These are phyloP conservation scores for Penicillium sp. DNA, from an alignment of 2,329 filamentous ascomycete genomes.

Conservation along the genomic window DNA sequence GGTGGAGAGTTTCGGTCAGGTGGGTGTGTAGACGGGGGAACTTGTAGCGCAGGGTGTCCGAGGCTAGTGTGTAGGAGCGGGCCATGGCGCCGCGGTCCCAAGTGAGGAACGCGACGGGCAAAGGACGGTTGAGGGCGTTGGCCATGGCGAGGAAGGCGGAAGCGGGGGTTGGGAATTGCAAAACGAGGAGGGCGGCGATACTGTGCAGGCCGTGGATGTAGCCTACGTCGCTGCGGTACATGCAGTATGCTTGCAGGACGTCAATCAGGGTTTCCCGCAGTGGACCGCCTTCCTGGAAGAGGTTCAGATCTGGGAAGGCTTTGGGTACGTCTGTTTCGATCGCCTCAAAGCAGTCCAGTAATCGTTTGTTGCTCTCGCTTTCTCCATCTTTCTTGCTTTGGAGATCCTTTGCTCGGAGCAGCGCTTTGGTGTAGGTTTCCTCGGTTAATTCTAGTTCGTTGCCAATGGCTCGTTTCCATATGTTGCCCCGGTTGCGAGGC, in stretches of 20 bases:
- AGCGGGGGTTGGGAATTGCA: constrained; percentile 46
- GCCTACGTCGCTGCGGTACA: constrained; percentile 56
- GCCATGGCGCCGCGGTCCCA: constrained; percentile 49
- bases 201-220: constrained; percentile 53
- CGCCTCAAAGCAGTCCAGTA: constrained; percentile 46
- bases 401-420: constrained; percentile 47
- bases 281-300: constrained; percentile 49
- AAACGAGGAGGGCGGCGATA: constrained; percentile 50
- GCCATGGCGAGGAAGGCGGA: constrained; percentile 52
- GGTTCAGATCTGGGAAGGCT: constrained; percentile 51
- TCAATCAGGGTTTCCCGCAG: constrained; percentile 49
- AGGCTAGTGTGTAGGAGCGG: constrained; percentile 49
- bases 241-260: constrained; percentile 54
- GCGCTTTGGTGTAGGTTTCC: constrained; percentile 49
- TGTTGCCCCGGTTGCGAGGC: constrained; percentile 46
- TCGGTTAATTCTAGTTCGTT: constrained; percentile 52
- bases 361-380: constrained; percentile 37
- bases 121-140: constrained; percentile 53
- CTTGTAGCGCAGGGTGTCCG: constrained; percentile 51
- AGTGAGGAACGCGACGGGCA: constrained; percentile 54
- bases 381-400: constrained; percentile 38
- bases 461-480: constrained; percentile 54
- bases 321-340: constrained; percentile 47
- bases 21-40: constrained; percentile 48
- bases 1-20: constrained; percentile 36